These are phyloP conservation scores for Geranium incanum DNA, from an alignment of 441 rosid genomes.

Conservation along the genomic window DNA sequence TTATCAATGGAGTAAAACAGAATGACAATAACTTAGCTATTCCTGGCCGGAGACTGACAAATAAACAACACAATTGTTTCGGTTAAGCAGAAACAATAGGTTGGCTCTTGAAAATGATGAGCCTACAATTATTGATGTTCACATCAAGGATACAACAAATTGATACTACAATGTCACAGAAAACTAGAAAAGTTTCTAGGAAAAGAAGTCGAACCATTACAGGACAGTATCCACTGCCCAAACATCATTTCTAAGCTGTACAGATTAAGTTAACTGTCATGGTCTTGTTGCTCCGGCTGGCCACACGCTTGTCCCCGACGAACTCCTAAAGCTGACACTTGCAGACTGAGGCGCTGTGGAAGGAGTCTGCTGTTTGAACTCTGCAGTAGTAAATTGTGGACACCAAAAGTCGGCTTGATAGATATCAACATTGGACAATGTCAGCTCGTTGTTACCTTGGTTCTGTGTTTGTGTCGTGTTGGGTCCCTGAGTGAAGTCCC, in stretches of 20 bases:
- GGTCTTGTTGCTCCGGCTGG: constrained; percentile 9
- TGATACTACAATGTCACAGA: not conserved
- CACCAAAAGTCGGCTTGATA: constrained; percentile 32
- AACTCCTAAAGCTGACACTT: too few relatives aligned
- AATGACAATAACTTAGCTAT: too few relatives aligned
- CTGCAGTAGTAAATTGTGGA: constrained; percentile 29
- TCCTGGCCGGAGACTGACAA: too few relatives aligned
- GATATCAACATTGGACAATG: constrained; percentile 27
- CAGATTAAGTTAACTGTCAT: constrained; percentile 25
- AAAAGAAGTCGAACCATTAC: too few relatives aligned
- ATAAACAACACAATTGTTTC: too few relatives aligned
- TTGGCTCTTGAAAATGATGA: too few relatives aligned
- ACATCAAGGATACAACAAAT: constrained; percentile 1
- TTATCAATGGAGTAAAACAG: too few relatives aligned
- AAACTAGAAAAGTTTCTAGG: not conserved
- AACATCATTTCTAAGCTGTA: constrained; percentile 26
- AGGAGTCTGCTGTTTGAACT: constrained; percentile 24
- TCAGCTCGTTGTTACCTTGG: constrained; percentile 29
- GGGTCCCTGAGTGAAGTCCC: constrained; percentile 32
- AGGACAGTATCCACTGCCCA: too few relatives aligned
- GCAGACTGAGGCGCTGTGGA: constrained; percentile 14
- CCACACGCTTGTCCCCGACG: too few relatives aligned
- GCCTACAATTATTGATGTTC: not conserved
- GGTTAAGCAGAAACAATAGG: too few relatives aligned
- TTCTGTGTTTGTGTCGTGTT: constrained; percentile 24